Base-by-base conservation (phyloP, 108 stramenopile species). In the Aurantiochytrium sp. region DNA sequence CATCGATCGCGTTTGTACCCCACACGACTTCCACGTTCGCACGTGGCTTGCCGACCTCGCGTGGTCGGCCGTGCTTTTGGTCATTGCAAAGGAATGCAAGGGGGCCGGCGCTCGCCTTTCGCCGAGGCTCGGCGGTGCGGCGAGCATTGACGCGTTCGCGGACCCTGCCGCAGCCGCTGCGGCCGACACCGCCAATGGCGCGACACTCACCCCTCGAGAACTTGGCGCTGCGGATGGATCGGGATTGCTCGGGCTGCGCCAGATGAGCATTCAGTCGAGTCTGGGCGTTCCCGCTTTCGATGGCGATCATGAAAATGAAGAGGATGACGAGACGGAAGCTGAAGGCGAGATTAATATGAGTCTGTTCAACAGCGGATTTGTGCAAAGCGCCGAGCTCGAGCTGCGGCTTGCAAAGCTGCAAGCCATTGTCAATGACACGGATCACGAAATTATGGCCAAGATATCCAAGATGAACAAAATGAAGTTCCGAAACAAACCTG, bases 391-490 rank as follows among this genome's bases (percentile, higher is more conserved):
- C n/a, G 76, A 83, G 23, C 51, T 83, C 10, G 76, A 35, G 6
- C 28, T 6, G 45, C 76, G 76, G 2, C 45, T 12, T 14, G 76
- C 51, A 47, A 10, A 47, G 49, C 49, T 83, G 16, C 45, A 53
- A 12, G 76, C 76, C 2, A 35, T 83, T 12, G 76, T 83, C 6
- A 6, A 23, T 23, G 76, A 83, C 4, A 12, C 76, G 8, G 76
- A 83, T 14, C 76, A 83, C 51, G 76, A 83, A 35, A 83, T 83
- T 4, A 83, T 83, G 76, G 76, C 23, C 12, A 83, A 83, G 51
- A 23, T 83, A 0, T 83, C 76, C 49, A 83, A 83, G 51, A 83
- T 83, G 76, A 83, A 83, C 28, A 83, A 83, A 23, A 83, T 83
- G 76, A 83, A 83, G 51, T 83, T 83, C 51, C 45, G 76, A 8